phyloP scores from a whole-genome alignment of 2,329 filamentous ascomycete species.

The Talaromyces sp. region DNA sequence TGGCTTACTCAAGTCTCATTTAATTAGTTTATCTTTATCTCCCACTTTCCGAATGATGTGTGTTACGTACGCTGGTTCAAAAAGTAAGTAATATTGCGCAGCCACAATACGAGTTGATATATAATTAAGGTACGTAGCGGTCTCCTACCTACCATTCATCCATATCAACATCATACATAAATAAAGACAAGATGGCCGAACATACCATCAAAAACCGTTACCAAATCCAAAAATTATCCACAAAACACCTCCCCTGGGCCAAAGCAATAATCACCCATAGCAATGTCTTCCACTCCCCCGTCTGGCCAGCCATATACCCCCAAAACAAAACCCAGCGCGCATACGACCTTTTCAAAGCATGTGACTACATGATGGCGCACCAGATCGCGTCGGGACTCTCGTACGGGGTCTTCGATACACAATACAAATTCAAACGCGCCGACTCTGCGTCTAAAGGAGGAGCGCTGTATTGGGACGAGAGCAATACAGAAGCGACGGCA shows the following conservation, averaged over 20 bases:
- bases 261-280: conserved; percentile 19
- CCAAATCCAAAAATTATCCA: conserved; percentile 19
- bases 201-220: conserved; percentile 14
- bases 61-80: background rate
- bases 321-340: conserved; percentile 15
- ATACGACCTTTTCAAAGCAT: conserved; percentile 1
- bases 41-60: background rate
- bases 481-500: background rate
- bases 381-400: conserved; percentile 34
- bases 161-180: background rate
- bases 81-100: background rate
- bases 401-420: conserved; percentile 39
- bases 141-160: background rate
- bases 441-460: conserved; percentile 21
- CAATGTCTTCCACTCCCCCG: conserved; percentile 21
- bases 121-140: background rate
- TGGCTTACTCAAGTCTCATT: background rate
- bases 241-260: conserved; percentile 18
- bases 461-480: background rate
- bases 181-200: background rate
- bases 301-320: conserved; percentile 20
- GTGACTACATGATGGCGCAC: conserved; percentile 32
- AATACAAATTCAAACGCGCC: conserved; percentile 34
- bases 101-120: background rate
- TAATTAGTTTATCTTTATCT: background rate